Evolutionary conservation across 2,329 filamentous ascomycete species (phyloP).

Genomic region (Fusarium phyllophilum): DNA sequence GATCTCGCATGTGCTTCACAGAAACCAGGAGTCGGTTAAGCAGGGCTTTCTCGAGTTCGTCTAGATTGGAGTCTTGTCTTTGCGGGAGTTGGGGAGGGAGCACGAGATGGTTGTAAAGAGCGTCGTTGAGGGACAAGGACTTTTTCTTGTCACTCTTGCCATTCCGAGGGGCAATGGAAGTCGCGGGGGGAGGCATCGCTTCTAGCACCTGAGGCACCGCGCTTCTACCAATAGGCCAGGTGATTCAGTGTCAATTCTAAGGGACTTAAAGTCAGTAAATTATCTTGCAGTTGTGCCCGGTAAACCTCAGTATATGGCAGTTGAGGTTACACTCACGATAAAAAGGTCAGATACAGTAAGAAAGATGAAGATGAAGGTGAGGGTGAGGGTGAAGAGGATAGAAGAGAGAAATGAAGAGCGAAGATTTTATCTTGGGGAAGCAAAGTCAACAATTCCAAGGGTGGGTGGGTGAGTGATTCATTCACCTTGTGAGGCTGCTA

Average conservation of each 20-base stretch:
- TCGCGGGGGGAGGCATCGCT: background rate
- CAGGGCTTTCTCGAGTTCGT: slow-evolving; percentile 24
- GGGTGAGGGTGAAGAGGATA: background rate
- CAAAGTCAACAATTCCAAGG: background rate
- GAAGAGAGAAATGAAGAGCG: background rate
- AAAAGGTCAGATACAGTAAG: background rate
- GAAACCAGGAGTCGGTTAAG: slow-evolving; percentile 27
- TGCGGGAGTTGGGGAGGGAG: slow-evolving; percentile 40
- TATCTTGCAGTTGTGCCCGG: background rate
- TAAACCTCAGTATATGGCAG: background rate
- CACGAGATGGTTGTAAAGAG: slow-evolving; percentile 41
- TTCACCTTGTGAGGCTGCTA: background rate
- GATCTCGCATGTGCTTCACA: slow-evolving; percentile 27
- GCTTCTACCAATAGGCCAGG: background rate
- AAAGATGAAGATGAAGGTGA: background rate
- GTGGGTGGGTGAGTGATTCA: background rate
- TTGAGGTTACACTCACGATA: background rate
- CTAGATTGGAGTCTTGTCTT: slow-evolving; percentile 25
- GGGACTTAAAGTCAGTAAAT: background rate
- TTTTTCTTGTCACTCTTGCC: background rate
- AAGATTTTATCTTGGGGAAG: background rate
- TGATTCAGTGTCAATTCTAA: background rate
- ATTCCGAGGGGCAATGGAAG: background rate
- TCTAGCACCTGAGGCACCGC: background rate
- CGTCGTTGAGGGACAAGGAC: slow-evolving; percentile 23